A percentile compares a stretch with the other conserved stretches of the same genome.
These are phyloP conservation scores for Debaryomyces psychrophilus DNA, from an alignment of 1,139 yeast genomes.

Conservation along the genomic window DNA sequence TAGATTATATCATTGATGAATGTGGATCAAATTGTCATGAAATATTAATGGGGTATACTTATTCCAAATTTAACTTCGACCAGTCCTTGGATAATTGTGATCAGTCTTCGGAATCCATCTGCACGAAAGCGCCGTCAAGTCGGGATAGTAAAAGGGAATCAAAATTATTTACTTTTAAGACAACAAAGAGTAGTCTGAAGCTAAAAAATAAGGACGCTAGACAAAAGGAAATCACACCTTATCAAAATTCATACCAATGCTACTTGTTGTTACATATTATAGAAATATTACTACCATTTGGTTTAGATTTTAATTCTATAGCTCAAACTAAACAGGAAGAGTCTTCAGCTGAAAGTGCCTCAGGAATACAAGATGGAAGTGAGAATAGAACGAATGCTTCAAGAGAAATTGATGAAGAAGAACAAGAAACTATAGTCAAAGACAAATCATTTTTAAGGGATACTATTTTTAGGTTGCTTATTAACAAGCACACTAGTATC, in stretches of 20 bases:
- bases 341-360: slow-evolving; percentile 14
- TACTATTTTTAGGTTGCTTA: slow-evolving; percentile 35
- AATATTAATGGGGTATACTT: slow-evolving; percentile 36
- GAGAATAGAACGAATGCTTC: slow-evolving; percentile 14
- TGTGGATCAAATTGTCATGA: slow-evolving; percentile 46
- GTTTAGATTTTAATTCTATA: slow-evolving; percentile 37
- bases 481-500: slow-evolving; percentile 39
- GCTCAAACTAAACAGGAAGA: slow-evolving; percentile 14
- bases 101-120: slow-evolving; percentile 15
- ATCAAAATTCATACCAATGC: slow-evolving; percentile 41
- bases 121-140: slow-evolving; percentile 7
- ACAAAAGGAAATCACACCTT: slow-evolving; percentile 29
- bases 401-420: slow-evolving; percentile 27
- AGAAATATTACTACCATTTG: slow-evolving; percentile 41
- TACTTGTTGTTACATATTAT: slow-evolving; percentile 34
- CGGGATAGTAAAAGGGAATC: slow-evolving; percentile 31
- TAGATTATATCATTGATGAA: slow-evolving; percentile 41
- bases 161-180: slow-evolving; percentile 32
- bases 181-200: slow-evolving; percentile 25
- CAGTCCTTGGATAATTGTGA: slow-evolving; percentile 5
- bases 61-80: slow-evolving; percentile 30
- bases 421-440: slow-evolving; percentile 19
- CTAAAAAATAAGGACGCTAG: slow-evolving; percentile 22
- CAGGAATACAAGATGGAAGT: slow-evolving; percentile 16
- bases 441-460: slow-evolving; percentile 33